Percentiles rank a stretch among this genome's conserved stretches.
phyloP scores from a whole-genome alignment of 306 rosid species.

The Delonix regia region DNA sequence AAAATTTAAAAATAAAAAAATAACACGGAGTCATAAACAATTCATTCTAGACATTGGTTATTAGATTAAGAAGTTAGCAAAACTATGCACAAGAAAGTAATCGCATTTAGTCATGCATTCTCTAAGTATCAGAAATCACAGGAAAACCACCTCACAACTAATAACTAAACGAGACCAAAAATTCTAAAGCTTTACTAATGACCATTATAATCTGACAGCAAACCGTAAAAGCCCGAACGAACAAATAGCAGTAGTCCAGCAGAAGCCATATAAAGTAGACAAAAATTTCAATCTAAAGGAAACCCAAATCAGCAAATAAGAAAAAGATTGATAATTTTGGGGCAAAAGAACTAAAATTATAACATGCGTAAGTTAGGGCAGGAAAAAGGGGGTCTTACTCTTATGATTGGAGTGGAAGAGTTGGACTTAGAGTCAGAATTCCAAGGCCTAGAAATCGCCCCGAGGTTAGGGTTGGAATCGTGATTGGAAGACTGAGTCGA shows the following conservation, averaged over 20 bases:
- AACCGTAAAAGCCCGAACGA: background rate
- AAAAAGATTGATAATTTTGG: background rate
- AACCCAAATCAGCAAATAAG: constrained; percentile 11
- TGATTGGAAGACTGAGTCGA: constrained; percentile 45
- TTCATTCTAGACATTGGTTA: background rate
- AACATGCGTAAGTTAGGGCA: background rate
- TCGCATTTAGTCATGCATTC: background rate
- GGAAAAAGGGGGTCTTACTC: constrained; percentile 43
- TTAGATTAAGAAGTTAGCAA: background rate
- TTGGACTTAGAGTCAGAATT: constrained; percentile 61
- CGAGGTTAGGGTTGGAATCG: constrained; percentile 48
- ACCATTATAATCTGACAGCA: background rate
- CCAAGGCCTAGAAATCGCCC: constrained; percentile 52
- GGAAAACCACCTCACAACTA: background rate
- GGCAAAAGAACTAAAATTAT: background rate
- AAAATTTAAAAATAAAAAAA: background rate
- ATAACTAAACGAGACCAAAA: constrained; percentile 3
- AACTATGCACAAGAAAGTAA: background rate
- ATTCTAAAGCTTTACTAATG: background rate
- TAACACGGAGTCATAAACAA: background rate
- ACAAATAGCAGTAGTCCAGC: background rate
- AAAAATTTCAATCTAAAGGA: background rate
- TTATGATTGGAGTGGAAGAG: constrained; percentile 44
- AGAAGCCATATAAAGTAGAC: background rate
- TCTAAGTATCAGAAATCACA: background rate